phyloP scores from a whole-genome alignment of 192 early-diverging fungal genomes.

The Podila clonocystis region DNA sequence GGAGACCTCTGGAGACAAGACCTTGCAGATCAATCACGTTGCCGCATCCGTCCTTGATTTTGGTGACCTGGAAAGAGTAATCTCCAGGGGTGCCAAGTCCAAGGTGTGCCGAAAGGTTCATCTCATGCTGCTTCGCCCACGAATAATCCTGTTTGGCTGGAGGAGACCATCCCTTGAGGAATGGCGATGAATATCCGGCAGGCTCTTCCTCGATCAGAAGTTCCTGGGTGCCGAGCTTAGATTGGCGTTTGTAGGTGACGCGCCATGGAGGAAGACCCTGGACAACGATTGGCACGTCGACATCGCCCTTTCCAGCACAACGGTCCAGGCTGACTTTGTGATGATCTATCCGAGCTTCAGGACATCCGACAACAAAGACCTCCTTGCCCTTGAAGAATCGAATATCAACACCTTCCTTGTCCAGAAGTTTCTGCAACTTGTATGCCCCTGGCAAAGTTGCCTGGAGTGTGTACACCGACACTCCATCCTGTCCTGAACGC shows the following conservation, averaged over 20 bases:
- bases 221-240: constrained; percentile 8
- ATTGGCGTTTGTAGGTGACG: constrained; percentile 22
- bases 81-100: constrained; percentile 28
- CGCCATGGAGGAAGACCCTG: constrained; percentile 42
- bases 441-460: constrained; percentile 24
- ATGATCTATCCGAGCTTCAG: constrained; percentile 32
- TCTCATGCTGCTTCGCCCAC: constrained; percentile 40
- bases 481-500: constrained; percentile 14
- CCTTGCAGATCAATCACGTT: constrained; percentile 27
- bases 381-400: constrained; percentile 31
- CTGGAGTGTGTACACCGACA: constrained; percentile 20
- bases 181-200: constrained; percentile 30
- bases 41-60: constrained; percentile 36
- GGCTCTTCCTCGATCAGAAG: constrained; percentile 33
- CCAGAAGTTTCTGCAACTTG: constrained; percentile 20
- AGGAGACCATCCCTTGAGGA: constrained; percentile 36
- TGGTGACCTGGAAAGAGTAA: constrained; percentile 29
- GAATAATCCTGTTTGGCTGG: constrained; percentile 26
- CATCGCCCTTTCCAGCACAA: constrained; percentile 40
- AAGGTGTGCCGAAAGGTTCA: constrained; percentile 38
- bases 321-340: constrained; percentile 25
- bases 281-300: constrained; percentile 30
- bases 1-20: constrained; percentile 19
- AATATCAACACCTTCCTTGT: constrained; percentile 38
- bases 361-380: constrained; percentile 36